Conservation (phyloP, 176 grass and related monocot species). For the Rhynchospora tenuis region DNA sequence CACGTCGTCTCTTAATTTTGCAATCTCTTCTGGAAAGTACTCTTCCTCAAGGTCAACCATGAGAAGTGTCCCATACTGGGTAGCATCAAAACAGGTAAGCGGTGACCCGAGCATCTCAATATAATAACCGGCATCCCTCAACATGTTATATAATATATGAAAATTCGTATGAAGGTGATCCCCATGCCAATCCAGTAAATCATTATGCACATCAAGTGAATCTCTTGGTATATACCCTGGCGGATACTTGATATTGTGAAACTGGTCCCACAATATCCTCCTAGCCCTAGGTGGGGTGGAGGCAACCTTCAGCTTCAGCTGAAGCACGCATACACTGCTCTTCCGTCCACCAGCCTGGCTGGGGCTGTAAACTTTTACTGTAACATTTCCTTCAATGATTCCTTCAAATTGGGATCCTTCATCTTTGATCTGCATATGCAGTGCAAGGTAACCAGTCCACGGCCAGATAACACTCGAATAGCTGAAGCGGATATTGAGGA, state of each 20-base stretch:
- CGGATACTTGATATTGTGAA: conserved; percentile 98
- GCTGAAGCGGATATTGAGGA: conserved; percentile 80
- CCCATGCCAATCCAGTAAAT: conserved; percentile 99
- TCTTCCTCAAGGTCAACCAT: conserved; percentile 99
- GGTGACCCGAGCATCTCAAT: conserved; percentile 88
- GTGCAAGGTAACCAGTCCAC: conserved; percentile 86
- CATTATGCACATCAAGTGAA: conserved; percentile 93
- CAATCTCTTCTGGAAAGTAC: conserved; percentile 88
- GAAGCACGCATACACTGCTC: conserved; percentile 65
- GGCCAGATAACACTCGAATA: conserved; percentile 97
- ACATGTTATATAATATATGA: conserved; percentile 96
- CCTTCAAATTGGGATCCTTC: conserved; percentile 82
- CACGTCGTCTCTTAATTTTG: conserved; percentile 87
- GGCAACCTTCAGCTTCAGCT: conserved; percentile 75
- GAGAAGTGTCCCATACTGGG: conserved; percentile 80
- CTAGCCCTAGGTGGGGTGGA: conserved; percentile 73
- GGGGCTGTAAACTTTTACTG: conserved; percentile 57
- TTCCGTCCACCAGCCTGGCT: conserved; percentile 50
- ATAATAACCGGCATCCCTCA: conserved; percentile 91
- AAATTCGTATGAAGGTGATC: conserved; percentile 97
- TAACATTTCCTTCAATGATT: conserved; percentile 80
- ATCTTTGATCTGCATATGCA: conserved; percentile 91
- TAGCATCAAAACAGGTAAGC: conserved; percentile 93
- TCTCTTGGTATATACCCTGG: conserved; percentile 97
- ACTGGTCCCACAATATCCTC: conserved; percentile 96